Percentiles rank a stretch among this genome's conserved stretches.
Evolutionary conservation across 2,329 filamentous ascomycete species (phyloP).

Genomic region (Colletotrichum eremochloae): DNA sequence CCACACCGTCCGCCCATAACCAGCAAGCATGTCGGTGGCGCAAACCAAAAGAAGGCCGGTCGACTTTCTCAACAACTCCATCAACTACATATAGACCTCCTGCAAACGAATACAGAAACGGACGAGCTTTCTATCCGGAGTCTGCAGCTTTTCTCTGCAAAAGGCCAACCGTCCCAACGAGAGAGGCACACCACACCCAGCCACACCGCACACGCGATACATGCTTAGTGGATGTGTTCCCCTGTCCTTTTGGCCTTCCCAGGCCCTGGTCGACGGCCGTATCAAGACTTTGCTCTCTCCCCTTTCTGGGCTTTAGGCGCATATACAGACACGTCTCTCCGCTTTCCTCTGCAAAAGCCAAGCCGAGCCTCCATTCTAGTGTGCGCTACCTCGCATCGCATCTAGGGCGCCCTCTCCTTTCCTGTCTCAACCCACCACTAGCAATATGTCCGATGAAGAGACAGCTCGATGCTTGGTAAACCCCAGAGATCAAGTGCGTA

Average conservation of each 20-base stretch:
- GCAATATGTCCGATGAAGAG: constrained; percentile 30
- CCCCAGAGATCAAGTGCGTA: constrained; percentile 22
- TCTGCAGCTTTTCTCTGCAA: constrained; percentile 33
- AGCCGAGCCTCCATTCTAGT: not conserved
- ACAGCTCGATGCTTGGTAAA: constrained; percentile 14
- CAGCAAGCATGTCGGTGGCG: constrained; percentile 27
- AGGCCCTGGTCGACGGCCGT: constrained; percentile 18
- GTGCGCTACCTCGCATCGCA: not conserved
- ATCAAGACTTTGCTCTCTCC: not conserved
- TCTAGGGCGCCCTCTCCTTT: constrained; percentile 7
- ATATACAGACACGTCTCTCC: constrained; percentile 1
- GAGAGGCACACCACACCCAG: constrained; percentile 20
- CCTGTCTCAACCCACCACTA: constrained; percentile 17
- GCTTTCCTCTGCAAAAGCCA: not conserved
- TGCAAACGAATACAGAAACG: constrained; percentile 37
- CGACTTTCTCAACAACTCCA: constrained; percentile 23
- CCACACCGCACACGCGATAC: constrained; percentile 12
- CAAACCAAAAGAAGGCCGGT: constrained; percentile 38
- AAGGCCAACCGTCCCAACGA: constrained; percentile 32
- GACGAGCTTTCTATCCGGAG: constrained; percentile 33
- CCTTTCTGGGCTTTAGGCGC: not conserved
- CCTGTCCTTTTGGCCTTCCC: not conserved
- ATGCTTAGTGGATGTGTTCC: not conserved
- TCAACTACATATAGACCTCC: constrained; percentile 28
- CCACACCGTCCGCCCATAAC: constrained; percentile 24